Base-by-base conservation (phyloP, 2,329 filamentous ascomycete species). In the Ascochyta lentis region DNA sequence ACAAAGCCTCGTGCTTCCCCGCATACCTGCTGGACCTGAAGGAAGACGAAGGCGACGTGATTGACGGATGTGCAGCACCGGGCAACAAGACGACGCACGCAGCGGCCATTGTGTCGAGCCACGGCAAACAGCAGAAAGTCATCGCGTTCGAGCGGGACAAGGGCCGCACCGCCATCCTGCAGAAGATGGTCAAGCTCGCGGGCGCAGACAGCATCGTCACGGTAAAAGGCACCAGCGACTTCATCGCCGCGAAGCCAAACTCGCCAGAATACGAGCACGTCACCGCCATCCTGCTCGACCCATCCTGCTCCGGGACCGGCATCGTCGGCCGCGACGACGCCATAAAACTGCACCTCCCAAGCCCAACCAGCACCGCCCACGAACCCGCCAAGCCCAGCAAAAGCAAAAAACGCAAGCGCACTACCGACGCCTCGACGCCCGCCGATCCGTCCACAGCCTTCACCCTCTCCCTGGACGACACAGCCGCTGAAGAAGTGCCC, bases 71-170 rank as follows among this genome's bases (percentile, higher is more conserved):
- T 72, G 91, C 95, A 0, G 95, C 95, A 0, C 95, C 95, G 1
- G 95, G 95, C 6, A 99, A 99, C 76, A 99, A 99, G 78, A 98
- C 95, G 1, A 98, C 94, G 7, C 95, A 98, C 74, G 78, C 96
- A 42, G 92, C 93, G 0, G 89, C 92, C 2, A 85, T 97, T 4
- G 69, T 95, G 2, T 44, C 79, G 73, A 48, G 78, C 75, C 44
- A 77, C 77, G 55, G 54, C 9, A 44, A 53, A 13, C 41, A 58
- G 12, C 77, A 79, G 44, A 81, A 73, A 22, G 88, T 99, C 23
- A 87, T 87, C 63, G 92, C 92, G 0, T 95, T 92, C 67, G 92
- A 96, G 72, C 90, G 90, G 67, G 89, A 96, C 70, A 77, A 80
- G 24, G 76, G 79, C 23, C 85, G 95, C 49, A 89, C 91, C 0